phyloP scores from a whole-genome alignment of 2,329 filamentous ascomycete genomes.

The Periconia sp. region DNA sequence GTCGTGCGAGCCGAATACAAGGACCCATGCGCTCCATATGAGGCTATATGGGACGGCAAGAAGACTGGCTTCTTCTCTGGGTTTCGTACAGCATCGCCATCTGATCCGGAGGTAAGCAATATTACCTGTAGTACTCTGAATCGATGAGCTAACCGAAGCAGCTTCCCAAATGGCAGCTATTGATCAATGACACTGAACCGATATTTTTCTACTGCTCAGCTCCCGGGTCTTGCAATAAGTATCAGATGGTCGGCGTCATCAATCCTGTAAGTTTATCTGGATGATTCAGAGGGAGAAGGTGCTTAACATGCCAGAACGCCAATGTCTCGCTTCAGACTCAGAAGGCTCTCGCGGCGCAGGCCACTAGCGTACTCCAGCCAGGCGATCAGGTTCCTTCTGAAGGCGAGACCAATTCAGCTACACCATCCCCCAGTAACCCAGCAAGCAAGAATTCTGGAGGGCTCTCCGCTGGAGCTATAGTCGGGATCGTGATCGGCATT shows the following conservation, averaged over 20 bases:
- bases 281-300: neutral
- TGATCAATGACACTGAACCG: conserved; percentile 23
- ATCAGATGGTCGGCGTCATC: conserved; percentile 76
- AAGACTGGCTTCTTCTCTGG: conserved; percentile 19
- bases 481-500: conserved; percentile 64
- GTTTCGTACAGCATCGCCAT: conserved; percentile 9
- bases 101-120: neutral
- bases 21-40: conserved; percentile 41
- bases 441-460: neutral
- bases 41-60: conserved; percentile 5
- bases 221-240: conserved; percentile 64
- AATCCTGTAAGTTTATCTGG: conserved; percentile 62
- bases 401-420: neutral
- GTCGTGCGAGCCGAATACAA: conserved; percentile 42
- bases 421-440: conserved; percentile 3
- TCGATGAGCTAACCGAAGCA: neutral
- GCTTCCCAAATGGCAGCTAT: conserved; percentile 16
- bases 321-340: conserved; percentile 14
- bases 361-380: conserved; percentile 20
- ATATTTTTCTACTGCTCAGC: conserved; percentile 52
- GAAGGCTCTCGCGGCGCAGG: conserved; percentile 6
- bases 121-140: neutral
- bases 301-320: conserved; percentile 6
- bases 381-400: conserved; percentile 19
- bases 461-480: conserved; percentile 43